Percentiles rank a stretch among this genome's conserved stretches.
phyloP scores from a whole-genome alignment of 2,329 filamentous ascomycete species.

The Pseudogymnoascus sp. region DNA sequence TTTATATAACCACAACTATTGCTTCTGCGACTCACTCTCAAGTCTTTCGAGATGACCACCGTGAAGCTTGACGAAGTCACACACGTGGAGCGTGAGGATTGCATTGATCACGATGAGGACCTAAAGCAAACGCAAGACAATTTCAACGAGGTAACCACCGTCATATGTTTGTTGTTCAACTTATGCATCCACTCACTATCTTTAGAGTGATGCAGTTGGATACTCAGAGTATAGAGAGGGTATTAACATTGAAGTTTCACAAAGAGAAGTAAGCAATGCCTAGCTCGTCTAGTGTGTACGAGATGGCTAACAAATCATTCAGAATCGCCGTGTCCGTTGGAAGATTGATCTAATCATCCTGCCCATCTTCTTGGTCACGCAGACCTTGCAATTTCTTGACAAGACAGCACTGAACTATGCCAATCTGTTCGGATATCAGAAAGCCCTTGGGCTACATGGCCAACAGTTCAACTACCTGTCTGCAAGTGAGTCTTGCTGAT shows the following conservation, averaged over 20 bases:
- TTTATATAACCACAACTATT: not conserved
- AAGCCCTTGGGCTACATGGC: constrained; percentile 29
- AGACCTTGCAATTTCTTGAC: constrained; percentile 14
- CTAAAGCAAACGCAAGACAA: not conserved
- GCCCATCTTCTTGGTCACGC: constrained; percentile 14
- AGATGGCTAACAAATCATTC: not conserved
- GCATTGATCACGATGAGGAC: not conserved
- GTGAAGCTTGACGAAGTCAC: not conserved
- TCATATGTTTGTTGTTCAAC: not conserved
- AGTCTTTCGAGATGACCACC: not conserved
- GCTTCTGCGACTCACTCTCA: not conserved
- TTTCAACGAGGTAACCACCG: constrained; percentile 2
- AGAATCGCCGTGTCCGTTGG: constrained; percentile 9
- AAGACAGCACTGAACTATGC: constrained; percentile 14
- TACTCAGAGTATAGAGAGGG: constrained; percentile 8
- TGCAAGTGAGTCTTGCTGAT: constrained; percentile 22
- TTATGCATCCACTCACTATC: not conserved
- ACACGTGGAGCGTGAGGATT: not conserved
- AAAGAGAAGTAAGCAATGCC: not conserved
- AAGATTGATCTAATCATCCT: constrained; percentile 11
- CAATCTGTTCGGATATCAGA: constrained; percentile 31
- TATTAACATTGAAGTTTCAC: constrained; percentile 5
- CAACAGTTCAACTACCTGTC: constrained; percentile 32
- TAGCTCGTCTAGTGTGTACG: not conserved
- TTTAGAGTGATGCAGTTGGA: constrained; percentile 8